phyloP scores from a whole-genome alignment of 2,329 filamentous ascomycete genomes.

The Aspergillus thermomutatus region DNA sequence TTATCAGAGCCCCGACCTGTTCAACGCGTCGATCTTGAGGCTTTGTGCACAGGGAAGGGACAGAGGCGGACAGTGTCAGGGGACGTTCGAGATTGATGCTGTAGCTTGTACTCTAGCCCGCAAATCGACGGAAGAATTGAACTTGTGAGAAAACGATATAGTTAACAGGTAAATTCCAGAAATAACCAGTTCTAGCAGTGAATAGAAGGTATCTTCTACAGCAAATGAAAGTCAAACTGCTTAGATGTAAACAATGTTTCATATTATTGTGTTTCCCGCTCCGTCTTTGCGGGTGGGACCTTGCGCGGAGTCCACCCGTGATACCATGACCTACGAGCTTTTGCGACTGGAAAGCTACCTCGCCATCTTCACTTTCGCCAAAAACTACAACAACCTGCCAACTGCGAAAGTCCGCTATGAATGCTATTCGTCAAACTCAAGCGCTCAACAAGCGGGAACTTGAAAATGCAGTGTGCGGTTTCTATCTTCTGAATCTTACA shows the following conservation, averaged over 20 bases:
- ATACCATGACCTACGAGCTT: constrained; percentile 8
- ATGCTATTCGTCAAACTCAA: constrained; percentile 88
- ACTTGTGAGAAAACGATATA: background rate
- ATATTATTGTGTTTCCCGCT: constrained; percentile 3
- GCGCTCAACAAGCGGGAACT: constrained; percentile 92
- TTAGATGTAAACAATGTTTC: constrained; percentile 9
- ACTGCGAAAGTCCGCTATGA: constrained; percentile 60
- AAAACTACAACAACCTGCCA: constrained; percentile 1
- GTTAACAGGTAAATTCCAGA: background rate
- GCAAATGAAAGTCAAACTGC: constrained; percentile 7
- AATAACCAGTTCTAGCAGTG: background rate
- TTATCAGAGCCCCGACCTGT: constrained; percentile 1
- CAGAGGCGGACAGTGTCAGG: constrained; percentile 29
- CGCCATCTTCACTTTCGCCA: background rate
- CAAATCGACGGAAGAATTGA: background rate
- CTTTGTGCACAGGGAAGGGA: constrained; percentile 8
- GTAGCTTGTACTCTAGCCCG: background rate
- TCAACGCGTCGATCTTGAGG: constrained; percentile 16
- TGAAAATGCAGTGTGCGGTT: constrained; percentile 74
- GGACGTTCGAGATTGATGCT: constrained; percentile 20
- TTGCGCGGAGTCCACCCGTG: constrained; percentile 18
- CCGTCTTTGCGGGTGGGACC: constrained; percentile 15
- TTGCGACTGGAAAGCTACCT: background rate
- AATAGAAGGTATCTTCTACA: background rate
- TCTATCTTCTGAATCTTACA: constrained; percentile 8